phyloP scores from a whole-genome alignment of 805 yeast species.

The Wickerhamiella australiensis region DNA sequence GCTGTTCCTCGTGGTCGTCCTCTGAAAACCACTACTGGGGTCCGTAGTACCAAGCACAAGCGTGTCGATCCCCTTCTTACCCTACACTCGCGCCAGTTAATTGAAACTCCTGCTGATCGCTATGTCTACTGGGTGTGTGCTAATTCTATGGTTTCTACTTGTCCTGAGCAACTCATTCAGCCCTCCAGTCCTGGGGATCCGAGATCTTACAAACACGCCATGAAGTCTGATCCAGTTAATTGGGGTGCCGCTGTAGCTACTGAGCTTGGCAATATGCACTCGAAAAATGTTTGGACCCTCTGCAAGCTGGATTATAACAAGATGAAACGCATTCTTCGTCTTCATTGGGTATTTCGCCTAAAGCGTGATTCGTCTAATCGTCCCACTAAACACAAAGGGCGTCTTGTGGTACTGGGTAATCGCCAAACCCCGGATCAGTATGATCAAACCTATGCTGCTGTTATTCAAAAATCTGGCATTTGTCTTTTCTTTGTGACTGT shows the following conservation, averaged over 20 bases:
- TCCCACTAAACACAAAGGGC: not conserved
- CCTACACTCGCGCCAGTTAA: no score
- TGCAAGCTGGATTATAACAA: not conserved
- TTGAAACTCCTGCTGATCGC: no score
- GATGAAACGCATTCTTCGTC: not conserved
- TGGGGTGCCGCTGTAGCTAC: not conserved
- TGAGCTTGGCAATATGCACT: not conserved
- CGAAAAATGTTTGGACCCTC: not conserved
- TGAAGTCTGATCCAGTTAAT: not conserved
- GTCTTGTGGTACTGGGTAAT: not conserved
- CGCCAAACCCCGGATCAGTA: slow-evolving; percentile 1
- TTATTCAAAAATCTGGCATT: not conserved
- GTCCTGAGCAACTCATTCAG: no score
- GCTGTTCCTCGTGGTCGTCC: no score
- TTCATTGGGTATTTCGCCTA: not conserved
- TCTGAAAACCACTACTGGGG: no score
- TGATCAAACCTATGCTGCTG: slow-evolving; percentile 1
- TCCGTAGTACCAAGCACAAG: no score
- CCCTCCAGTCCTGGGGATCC: no score
- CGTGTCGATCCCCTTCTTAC: no score
- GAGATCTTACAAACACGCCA: no score
- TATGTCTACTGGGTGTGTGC: no score
- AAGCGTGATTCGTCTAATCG: not conserved
- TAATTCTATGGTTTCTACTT: no score
- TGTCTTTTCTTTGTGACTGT: not conserved